These are phyloP conservation scores for Aspergillus ruber DNA, from an alignment of 2,329 filamentous ascomycete genomes.

Conservation along the genomic window DNA sequence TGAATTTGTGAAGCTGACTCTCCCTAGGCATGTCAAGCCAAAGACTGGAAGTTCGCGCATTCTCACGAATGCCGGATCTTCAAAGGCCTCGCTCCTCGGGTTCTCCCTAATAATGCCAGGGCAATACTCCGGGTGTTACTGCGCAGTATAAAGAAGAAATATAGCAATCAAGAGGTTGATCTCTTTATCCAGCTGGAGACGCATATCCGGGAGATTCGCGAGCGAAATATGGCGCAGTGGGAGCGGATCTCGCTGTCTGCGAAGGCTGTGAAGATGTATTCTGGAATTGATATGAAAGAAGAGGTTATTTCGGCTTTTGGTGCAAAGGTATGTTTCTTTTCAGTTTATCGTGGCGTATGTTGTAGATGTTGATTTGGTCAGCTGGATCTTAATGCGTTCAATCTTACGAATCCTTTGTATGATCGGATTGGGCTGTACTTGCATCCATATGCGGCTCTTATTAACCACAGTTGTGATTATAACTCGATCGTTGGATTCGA, in stretches of 20 bases:
- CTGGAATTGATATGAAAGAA: slow-evolving; percentile 39
- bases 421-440: slow-evolving; percentile 56
- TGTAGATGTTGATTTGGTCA: slow-evolving; percentile 16
- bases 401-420: slow-evolving; percentile 49
- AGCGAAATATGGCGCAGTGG: slow-evolving; percentile 35
- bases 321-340: slow-evolving; percentile 34
- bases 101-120: slow-evolving; percentile 51
- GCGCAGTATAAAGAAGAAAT: slow-evolving; percentile 33
- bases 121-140: slow-evolving; percentile 50
- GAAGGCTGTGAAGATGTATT: slow-evolving; percentile 50
- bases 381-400: slow-evolving; percentile 54
- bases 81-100: slow-evolving; percentile 36
- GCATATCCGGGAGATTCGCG: slow-evolving; percentile 45
- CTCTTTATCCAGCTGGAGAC: slow-evolving; percentile 41
- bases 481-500: slow-evolving; percentile 56
- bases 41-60: slow-evolving; percentile 54
- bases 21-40: slow-evolving; percentile 51
- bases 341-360: not conserved
- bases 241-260: slow-evolving; percentile 48
- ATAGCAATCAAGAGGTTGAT: slow-evolving; percentile 33
- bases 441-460: slow-evolving; percentile 47
- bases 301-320: slow-evolving; percentile 40
- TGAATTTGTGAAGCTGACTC: not conserved
- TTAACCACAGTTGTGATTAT: slow-evolving; percentile 59
- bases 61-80: slow-evolving; percentile 55